Percentiles rank a stretch among this genome's conserved stretches.
Evolutionary conservation across 2,329 filamentous ascomycete species (phyloP).

Genomic region (Bipolaris sorokiniana): DNA sequence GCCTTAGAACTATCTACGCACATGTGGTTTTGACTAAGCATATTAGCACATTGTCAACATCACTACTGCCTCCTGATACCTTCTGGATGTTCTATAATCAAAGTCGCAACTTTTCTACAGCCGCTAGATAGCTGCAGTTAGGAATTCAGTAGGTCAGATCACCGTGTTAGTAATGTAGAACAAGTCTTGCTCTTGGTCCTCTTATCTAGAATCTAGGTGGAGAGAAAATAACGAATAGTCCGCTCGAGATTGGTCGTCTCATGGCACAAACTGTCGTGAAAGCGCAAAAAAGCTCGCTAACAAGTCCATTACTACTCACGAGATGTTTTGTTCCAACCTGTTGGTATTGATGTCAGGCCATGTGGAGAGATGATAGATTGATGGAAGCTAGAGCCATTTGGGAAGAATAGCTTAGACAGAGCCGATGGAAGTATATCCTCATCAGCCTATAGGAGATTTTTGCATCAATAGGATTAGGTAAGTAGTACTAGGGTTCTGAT

Average conservation of each 20-base stretch:
- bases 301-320: neutral
- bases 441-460: neutral
- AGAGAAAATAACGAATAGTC: neutral
- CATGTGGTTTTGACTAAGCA: too few relatives aligned
- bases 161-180: too few relatives aligned
- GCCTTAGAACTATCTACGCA: too few relatives aligned
- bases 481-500: neutral
- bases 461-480: neutral
- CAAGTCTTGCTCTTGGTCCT: too few relatives aligned
- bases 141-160: too few relatives aligned
- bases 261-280: too few relatives aligned
- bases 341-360: neutral
- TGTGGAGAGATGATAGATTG: neutral
- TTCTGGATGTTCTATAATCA: too few relatives aligned
- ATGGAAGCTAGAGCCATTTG: neutral
- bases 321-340: neutral
- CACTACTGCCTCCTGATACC: too few relatives aligned
- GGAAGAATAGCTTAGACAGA: neutral
- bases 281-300: neutral
- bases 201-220: too few relatives aligned
- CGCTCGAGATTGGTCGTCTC: neutral
- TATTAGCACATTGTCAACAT: too few relatives aligned
- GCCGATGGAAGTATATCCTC: neutral
- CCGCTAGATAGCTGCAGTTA: too few relatives aligned
- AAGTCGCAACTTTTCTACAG: too few relatives aligned